Percentiles rank a stretch among this genome's conserved stretches.
These are phyloP conservation scores for Cladosporium oxysporum DNA, from an alignment of 2,329 filamentous ascomycete species.

Conservation along the genomic window DNA sequence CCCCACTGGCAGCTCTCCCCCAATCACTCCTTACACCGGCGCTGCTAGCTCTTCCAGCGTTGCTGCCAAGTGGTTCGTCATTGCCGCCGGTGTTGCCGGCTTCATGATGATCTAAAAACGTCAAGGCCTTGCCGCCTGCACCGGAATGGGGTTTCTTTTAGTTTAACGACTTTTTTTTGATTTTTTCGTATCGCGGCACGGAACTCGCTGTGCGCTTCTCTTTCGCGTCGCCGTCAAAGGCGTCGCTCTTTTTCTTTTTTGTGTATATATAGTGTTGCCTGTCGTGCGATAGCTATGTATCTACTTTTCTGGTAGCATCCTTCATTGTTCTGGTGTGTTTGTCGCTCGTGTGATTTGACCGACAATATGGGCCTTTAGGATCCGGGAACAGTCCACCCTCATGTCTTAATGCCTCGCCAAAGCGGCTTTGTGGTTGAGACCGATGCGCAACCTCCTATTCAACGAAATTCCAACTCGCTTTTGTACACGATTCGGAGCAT, in stretches of 20 bases:
- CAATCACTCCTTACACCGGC: constrained; percentile 8
- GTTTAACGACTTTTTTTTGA: not conserved
- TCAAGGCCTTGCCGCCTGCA: not conserved
- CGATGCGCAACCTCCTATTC: too few relatives aligned
- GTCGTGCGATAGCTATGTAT: not conserved
- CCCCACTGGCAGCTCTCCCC: constrained; percentile 1
- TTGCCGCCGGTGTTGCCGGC: constrained; percentile 4
- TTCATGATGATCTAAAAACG: not conserved
- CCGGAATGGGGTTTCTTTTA: not conserved
- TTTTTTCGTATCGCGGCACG: constrained; percentile 7
- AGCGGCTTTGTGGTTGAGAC: too few relatives aligned
- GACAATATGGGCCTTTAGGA: not conserved
- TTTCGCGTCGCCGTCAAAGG: not conserved
- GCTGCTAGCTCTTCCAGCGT: constrained; percentile 2
- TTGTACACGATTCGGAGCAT: too few relatives aligned
- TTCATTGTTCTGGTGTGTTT: not conserved
- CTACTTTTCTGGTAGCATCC: constrained; percentile 4
- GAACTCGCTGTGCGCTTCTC: not conserved
- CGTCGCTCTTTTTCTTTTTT: not conserved
- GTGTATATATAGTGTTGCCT: not conserved
- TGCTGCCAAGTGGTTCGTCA: constrained; percentile 5
- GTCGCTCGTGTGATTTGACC: not conserved
- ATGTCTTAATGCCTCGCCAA: not conserved
- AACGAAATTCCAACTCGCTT: too few relatives aligned
- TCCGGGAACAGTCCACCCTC: not conserved